Evolutionary conservation across 345 rosid genomes (phyloP), one percentile per base, ranked within the genome.

Genomic region (Laguncularia racemosa): DNA sequence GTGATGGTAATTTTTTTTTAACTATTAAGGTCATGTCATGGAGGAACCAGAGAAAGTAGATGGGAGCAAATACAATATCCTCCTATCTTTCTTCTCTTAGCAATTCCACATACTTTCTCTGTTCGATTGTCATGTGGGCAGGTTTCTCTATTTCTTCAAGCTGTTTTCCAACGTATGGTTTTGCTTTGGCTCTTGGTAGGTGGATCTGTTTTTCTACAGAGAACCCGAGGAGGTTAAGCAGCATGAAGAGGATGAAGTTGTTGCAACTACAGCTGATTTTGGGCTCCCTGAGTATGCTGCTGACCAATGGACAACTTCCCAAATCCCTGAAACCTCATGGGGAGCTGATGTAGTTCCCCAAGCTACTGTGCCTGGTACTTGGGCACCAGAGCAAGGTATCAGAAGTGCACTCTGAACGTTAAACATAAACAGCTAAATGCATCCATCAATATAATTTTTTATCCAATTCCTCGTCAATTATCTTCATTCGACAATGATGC

Each of bases 141-240:
- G 40, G 6, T 33, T 1, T 33, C 11, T 33, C 1, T 9, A 33
- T 33, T 9, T 33, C 7, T 9, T 33, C 10, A 33, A 4, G 40
- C 40, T 9, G 10, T 33, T 33, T 1, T 33, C 11, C 11, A 33
- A 9, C 11, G 9, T 33, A 33, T 33, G 40, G 40, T 33, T 33
- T 26, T 47, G 2, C 21, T 2, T 8, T 46, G 9, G 16, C 7
- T 40, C 16, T 61, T 46, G 63, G 48, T 67, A 82, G 88, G 91
- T 84, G 15, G 91, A 84, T 26, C 60, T 84, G 67, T 84, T 79
- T 73, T 84, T 84, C 78, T 84, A 84, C 72, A 79, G 91, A 58
- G 91, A 84, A 66, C 91, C 91, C 0, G 91, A 84, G 51, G 91
- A 84, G 55, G 56, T 85, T 16, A 84, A 77, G 59, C 72, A 57